Base-by-base conservation (phyloP, 148 eudicot species). In the Nepenthes mirabilis region DNA sequence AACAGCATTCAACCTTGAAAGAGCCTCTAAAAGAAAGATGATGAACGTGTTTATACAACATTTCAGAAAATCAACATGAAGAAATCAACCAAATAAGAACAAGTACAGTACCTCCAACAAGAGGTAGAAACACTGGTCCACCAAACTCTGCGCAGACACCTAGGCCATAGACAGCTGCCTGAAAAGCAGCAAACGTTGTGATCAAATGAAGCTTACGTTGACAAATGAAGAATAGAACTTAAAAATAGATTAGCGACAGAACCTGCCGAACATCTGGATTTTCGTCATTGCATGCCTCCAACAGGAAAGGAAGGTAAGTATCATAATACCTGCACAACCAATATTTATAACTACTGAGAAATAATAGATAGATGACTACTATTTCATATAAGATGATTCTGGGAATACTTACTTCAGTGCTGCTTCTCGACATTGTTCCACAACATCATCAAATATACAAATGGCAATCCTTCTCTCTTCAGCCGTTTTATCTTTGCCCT, bases 151-250 rank as follows among this genome's bases (percentile, higher is more conserved):
- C 98, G 79, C 98, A 93, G 49, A 93, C 98, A 11, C 98, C 98
- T 63, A 93, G 96, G 58, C 98, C 98, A 82, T 88, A 93, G 0
- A 93, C 98, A 59, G 98, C 98, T 65, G 98, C 96, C 98, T 93
- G 84, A 64, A 70, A 74, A 55, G 58, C 55, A 13, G 35, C 36
- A 33, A 49, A 49, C 6, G 13, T 47, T 48, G 59, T 61, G 70
- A 49, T 43, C 55, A 34, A 45, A 49, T 49, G 52, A 49, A 62
- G 56, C 55, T 45, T 11, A 55, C 6, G 48, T 32, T 36, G 34
- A 48, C 36, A 33, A 47, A 6, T 49, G 49, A 51, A 43, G 52
- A 51, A 43, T 61, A 13, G 35, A 36, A 33, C 43, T 34, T 23
- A 23, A 43, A 5, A 47, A 54, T 36, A 62, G 45, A 11, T 43